Percentiles rank a stretch among this genome's conserved stretches.
Conservation (phyloP, 129 eudicot species). For the Helianthus tuberosus region DNA sequence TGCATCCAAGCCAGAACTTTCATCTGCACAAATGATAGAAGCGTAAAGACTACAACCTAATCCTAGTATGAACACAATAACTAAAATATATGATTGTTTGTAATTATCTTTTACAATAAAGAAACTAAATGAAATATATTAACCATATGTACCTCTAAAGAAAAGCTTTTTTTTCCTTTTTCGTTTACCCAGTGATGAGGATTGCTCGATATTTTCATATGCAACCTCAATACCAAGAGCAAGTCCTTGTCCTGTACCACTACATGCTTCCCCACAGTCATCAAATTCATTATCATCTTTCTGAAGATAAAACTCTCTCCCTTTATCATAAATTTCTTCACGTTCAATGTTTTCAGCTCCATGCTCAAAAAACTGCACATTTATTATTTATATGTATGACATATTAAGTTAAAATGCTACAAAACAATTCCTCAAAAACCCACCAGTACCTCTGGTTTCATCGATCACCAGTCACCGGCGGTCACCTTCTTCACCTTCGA, state of each 20-base stretch:
- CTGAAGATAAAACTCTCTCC: constrained; percentile 37
- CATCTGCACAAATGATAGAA: too few relatives aligned
- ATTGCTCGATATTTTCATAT: constrained; percentile 31
- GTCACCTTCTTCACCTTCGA: too few relatives aligned
- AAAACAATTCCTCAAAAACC: too few relatives aligned
- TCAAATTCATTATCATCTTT: constrained; percentile 41
- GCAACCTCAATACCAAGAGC: constrained; percentile 30
- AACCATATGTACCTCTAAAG: constrained; percentile 38
- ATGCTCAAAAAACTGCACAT: constrained; percentile 87
- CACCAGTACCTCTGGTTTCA: too few relatives aligned
- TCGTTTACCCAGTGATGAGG: constrained; percentile 42
- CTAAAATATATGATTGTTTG: background rate
- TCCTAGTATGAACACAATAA: constrained; percentile 1
- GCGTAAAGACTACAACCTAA: too few relatives aligned
- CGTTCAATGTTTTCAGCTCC: constrained; percentile 51
- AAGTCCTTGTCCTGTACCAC: constrained; percentile 44
- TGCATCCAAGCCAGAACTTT: too few relatives aligned
- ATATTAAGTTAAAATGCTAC: background rate
- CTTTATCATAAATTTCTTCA: constrained; percentile 38
- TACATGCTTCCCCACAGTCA: constrained; percentile 48
- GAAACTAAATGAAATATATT: background rate
- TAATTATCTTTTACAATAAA: constrained; percentile 2
- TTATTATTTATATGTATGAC: constrained; percentile 2
- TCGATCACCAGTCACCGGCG: too few relatives aligned
- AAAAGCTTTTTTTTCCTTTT: constrained; percentile 46